A percentile compares a stretch with the other conserved stretches of the same genome.
These are phyloP conservation scores for Saturnispora bothae DNA, from an alignment of 805 yeast genomes.

Conservation along the genomic window DNA sequence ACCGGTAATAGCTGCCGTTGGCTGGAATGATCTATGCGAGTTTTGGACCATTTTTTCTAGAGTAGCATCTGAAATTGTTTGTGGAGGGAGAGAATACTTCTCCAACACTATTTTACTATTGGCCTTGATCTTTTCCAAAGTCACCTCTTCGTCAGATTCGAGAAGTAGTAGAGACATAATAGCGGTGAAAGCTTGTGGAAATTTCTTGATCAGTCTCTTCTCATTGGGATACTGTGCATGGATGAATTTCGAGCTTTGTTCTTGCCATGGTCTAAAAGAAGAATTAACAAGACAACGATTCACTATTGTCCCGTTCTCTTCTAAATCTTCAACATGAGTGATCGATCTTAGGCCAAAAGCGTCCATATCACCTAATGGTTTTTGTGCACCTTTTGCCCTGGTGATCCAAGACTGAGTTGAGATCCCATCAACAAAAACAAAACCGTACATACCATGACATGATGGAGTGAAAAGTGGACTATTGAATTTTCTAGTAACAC, in stretches of 20 bases:
- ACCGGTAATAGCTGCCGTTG: constrained; percentile 80
- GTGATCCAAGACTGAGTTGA: constrained; percentile 46
- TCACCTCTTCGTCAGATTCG: constrained; percentile 9
- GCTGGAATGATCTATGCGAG: constrained; percentile 58
- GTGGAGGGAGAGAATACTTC: constrained; percentile 36
- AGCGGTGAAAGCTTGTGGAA: constrained; percentile 49
- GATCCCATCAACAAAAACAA: constrained; percentile 68
- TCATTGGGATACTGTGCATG: constrained; percentile 15
- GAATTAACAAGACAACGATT: constrained; percentile 32
- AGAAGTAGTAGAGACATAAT: constrained; percentile 48
- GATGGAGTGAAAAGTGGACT: constrained; percentile 63
- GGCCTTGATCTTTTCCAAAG: constrained; percentile 20
- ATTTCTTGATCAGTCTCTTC: constrained; percentile 32
- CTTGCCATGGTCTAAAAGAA: constrained; percentile 28
- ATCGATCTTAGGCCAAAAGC: constrained; percentile 20
- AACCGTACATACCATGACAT: constrained; percentile 75
- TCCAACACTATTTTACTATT: constrained; percentile 26
- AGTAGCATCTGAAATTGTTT: constrained; percentile 26
- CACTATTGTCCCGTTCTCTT: constrained; percentile 26
- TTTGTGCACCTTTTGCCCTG: constrained; percentile 38
- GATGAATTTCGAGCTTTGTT: constrained; percentile 10
- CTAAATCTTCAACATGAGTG: constrained; percentile 25
- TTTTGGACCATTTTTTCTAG: constrained; percentile 36
- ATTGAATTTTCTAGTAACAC: constrained; percentile 40
- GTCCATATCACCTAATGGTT: constrained; percentile 34